Base-by-base conservation (phyloP, 805 yeast genomes). In the Candida saitoana region DNA sequence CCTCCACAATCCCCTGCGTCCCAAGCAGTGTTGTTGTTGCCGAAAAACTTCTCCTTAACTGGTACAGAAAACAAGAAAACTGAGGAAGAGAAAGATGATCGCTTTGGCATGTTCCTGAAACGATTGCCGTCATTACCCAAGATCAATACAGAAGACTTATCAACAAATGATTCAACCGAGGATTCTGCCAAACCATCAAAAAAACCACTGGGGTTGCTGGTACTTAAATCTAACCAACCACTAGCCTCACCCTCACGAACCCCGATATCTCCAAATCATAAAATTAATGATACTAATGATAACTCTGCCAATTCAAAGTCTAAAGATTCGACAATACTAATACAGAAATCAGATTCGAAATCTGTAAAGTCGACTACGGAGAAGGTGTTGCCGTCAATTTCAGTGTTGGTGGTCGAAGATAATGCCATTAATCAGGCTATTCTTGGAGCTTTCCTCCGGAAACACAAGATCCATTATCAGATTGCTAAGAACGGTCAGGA, bases 401-500 rank as follows among this genome's bases (percentile, higher is more conserved):
- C 88, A 33, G 96, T 93, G 1, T 66, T 93, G 40, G 90, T 93
- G 32, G 99, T 93, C 7, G 99, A 93, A 62, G 99, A 93, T 70
- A 93, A 93, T 62, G 83, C 89, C 29, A 90, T 93, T 55, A 93
- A 93, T 63, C 95, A 87, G 65, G 85, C 87, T 38, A 90, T 93
- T 72, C 71, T 93, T 59, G 93, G 90, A 14, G 86, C 95, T 12
- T 91, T 89, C 54, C 70, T 93, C 60, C 76, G 88, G 50, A 84
- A 87, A 49, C 91, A 91, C 55, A 79, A 86, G 44, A 90, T 93
- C 22, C 84, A 83, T 34, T 88, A 82, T 49, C 83, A 82, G 46
- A 82, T 89, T 35, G 98, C 98, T 3, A 84, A 86, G 45, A 91
- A 89, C 52, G 99, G 99, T 20, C 80, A 82, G 52, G 98, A 93